These are phyloP conservation scores for Teunomyces barrocoloradensis DNA, from an alignment of 805 yeast genomes.

Conservation along the genomic window DNA sequence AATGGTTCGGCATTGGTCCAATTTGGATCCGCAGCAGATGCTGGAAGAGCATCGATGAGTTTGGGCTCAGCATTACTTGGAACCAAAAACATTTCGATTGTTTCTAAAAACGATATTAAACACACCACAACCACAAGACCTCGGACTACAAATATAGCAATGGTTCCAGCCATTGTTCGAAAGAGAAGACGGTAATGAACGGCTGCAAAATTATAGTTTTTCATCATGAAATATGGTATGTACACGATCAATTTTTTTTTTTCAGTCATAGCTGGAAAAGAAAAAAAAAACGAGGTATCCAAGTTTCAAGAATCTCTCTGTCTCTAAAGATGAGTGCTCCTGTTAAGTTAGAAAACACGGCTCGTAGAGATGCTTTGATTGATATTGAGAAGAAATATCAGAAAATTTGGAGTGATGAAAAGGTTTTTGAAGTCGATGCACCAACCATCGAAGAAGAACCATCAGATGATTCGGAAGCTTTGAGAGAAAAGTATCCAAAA, in stretches of 20 bases:
- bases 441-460: constrained; percentile 67
- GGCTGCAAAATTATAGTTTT: not conserved
- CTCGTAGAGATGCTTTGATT: constrained; percentile 91
- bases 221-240: not conserved
- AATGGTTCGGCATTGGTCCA: constrained; percentile 50
- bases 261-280: not conserved
- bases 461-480: constrained; percentile 53
- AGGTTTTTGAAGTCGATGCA: constrained; percentile 83
- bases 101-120: constrained; percentile 2
- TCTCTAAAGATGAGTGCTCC: constrained; percentile 35
- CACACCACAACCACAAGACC: not conserved
- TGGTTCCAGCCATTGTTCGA: constrained; percentile 9
- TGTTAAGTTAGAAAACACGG: constrained; percentile 58
- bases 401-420: constrained; percentile 81
- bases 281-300: not conserved
- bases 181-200: constrained; percentile 1
- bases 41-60: constrained; percentile 51
- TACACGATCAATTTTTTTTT: not conserved
- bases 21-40: constrained; percentile 38
- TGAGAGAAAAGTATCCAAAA: constrained; percentile 80
- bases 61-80: constrained; percentile 40
- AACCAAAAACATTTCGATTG: constrained; percentile 21
- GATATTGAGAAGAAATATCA: constrained; percentile 88
- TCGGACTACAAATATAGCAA: not conserved
- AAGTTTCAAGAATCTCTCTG: not conserved